Percentiles rank a stretch among this genome's conserved stretches.
Conservation (phyloP, 164 flowering plant genomes). For the Vitis cinerea region DNA sequence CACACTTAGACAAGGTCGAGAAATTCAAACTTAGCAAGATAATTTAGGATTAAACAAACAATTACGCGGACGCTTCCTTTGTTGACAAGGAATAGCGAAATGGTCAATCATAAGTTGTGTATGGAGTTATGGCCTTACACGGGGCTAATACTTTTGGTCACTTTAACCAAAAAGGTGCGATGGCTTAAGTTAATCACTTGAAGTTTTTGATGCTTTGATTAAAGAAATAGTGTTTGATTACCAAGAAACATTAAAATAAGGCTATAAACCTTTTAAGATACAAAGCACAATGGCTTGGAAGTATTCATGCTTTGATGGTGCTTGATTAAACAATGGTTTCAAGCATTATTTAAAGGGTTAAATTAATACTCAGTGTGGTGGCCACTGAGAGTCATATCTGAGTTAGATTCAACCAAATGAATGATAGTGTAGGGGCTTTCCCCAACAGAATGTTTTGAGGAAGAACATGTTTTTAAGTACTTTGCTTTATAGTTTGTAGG, state of each 20-base stretch:
- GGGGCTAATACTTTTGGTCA: conserved; percentile 11
- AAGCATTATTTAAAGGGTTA: background rate
- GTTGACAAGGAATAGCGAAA: conserved; percentile 14
- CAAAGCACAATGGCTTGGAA: background rate
- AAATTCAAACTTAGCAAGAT: too few species aligned
- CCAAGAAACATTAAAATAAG: background rate
- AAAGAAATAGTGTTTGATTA: background rate
- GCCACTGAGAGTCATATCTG: background rate
- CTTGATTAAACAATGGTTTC: background rate
- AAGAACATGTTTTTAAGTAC: background rate
- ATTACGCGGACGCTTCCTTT: conserved; percentile 16
- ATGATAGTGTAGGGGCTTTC: conserved; percentile 19
- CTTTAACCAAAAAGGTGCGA: background rate
- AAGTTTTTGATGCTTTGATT: background rate
- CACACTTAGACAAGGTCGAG: too few species aligned
- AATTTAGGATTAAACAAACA: too few species aligned
- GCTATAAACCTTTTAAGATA: background rate
- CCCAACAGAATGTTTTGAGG: conserved; percentile 18
- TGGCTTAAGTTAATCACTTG: background rate
- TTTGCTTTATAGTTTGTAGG: conserved; percentile 8
- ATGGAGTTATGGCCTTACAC: background rate
- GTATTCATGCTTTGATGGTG: conserved; percentile 3
- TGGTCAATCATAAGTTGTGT: conserved; percentile 1
- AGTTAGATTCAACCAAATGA: conserved; percentile 7
- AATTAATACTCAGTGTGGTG: background rate